phyloP scores from a whole-genome alignment of 106 monocot species.

The Dendrobium officinale region DNA sequence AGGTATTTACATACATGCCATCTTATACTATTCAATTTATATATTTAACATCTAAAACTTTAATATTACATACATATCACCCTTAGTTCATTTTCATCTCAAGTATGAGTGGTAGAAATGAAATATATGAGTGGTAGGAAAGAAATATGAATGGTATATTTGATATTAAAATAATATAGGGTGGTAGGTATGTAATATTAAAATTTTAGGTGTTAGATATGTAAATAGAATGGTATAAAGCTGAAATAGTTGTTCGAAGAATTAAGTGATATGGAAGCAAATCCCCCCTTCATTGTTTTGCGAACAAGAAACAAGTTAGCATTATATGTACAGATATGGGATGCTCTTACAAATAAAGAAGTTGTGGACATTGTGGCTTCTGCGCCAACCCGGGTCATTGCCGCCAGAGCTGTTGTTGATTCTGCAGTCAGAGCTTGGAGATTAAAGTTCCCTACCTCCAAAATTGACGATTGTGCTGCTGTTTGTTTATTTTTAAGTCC shows the following conservation, averaged over 20 bases:
- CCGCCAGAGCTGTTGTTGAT: slow-evolving; percentile 49
- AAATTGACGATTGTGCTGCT: slow-evolving; percentile 55
- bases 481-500: slow-evolving; percentile 41
- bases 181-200: too few relatives aligned
- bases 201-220: too few relatives aligned
- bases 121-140: too few relatives aligned
- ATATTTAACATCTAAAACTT: too few relatives aligned
- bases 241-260: too few relatives aligned
- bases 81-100: too few relatives aligned
- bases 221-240: too few relatives aligned
- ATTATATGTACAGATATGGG: slow-evolving; percentile 36
- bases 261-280: background rate
- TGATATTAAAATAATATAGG: too few relatives aligned
- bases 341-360: slow-evolving; percentile 63
- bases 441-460: slow-evolving; percentile 37
- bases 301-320: background rate
- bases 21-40: too few relatives aligned
- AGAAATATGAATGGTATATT: too few relatives aligned
- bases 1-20: background rate
- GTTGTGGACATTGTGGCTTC: slow-evolving; percentile 50
- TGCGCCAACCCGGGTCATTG: slow-evolving; percentile 41
- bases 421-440: slow-evolving; percentile 51
- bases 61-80: too few relatives aligned
- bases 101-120: too few relatives aligned
- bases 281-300: background rate